These are phyloP conservation scores for Cephalotrichum gorgonifer DNA, from an alignment of 2,329 filamentous ascomycete species.

Conservation along the genomic window DNA sequence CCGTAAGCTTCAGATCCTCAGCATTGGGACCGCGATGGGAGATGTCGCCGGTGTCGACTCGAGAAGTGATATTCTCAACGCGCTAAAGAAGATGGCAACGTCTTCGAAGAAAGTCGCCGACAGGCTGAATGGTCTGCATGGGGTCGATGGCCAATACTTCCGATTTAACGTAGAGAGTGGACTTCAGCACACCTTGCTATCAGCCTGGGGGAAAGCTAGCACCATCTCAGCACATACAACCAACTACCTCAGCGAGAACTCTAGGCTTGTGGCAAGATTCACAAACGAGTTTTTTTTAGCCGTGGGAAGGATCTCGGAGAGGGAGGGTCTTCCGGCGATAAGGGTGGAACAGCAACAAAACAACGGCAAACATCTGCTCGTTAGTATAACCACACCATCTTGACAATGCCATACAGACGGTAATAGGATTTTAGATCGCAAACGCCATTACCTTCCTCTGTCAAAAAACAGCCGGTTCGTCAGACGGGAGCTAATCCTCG, in stretches of 20 bases:
- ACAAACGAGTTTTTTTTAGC: no score
- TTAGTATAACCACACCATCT: neutral
- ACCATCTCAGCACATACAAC: conserved; percentile 12
- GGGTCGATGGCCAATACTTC: conserved; percentile 11
- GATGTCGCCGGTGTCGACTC: conserved; percentile 10
- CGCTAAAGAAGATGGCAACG: conserved; percentile 12
- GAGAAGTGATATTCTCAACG: conserved; percentile 9
- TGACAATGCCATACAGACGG: neutral
- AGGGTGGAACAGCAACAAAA: neutral
- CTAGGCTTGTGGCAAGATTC: neutral
- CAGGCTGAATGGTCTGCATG: conserved; percentile 7
- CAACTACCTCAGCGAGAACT: conserved; percentile 10
- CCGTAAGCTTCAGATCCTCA: conserved; percentile 11
- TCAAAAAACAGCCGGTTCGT: neutral
- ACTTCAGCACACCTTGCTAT: conserved; percentile 13
- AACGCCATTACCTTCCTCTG: neutral
- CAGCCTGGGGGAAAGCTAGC: conserved; percentile 15
- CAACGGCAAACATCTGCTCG: neutral
- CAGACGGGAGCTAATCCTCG: neutral
- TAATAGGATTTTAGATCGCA: neutral
- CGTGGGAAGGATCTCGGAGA: neutral
- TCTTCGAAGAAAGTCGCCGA: conserved; percentile 11
- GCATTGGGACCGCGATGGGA: conserved; percentile 16
- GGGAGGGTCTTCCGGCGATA: no score
- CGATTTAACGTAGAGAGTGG: conserved; percentile 18